Evolutionary conservation across 495 filamentous ascomycete genomes (phyloP).

Genomic region (Neurospora africana): DNA sequence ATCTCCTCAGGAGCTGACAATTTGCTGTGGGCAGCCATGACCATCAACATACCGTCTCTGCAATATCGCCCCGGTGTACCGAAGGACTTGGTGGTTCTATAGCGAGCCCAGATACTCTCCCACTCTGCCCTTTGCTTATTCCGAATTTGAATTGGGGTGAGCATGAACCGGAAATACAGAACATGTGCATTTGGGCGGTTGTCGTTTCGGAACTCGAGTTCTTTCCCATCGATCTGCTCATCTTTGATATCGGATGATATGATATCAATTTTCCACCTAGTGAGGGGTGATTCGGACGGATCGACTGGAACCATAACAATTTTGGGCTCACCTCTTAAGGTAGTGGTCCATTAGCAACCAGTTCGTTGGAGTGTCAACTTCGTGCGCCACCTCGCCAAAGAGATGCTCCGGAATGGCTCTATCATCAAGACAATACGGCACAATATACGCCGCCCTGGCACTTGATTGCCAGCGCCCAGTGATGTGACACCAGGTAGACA

Average conservation of each 20-base stretch:
- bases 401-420: background rate
- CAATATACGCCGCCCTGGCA: background rate
- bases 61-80: background rate
- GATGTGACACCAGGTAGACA: background rate
- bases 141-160: background rate
- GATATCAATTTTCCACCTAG: background rate
- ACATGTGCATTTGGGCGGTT: background rate
- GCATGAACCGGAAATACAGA: background rate
- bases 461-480: background rate
- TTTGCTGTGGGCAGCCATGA: background rate
- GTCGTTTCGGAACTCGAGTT: background rate
- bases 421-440: background rate
- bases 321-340: background rate
- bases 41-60: background rate
- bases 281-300: background rate
- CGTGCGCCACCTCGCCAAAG: background rate
- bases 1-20: background rate
- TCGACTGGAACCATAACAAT: background rate
- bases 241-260: background rate
- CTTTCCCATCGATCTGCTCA: background rate
- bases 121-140: background rate
- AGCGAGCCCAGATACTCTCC: background rate
- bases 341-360: background rate
- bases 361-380: background rate
- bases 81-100: background rate